A percentile compares a stretch with the other conserved stretches of the same genome.
Evolutionary conservation across 805 yeast genomes (phyloP).

Genomic region (Saturnispora gosingensis): DNA sequence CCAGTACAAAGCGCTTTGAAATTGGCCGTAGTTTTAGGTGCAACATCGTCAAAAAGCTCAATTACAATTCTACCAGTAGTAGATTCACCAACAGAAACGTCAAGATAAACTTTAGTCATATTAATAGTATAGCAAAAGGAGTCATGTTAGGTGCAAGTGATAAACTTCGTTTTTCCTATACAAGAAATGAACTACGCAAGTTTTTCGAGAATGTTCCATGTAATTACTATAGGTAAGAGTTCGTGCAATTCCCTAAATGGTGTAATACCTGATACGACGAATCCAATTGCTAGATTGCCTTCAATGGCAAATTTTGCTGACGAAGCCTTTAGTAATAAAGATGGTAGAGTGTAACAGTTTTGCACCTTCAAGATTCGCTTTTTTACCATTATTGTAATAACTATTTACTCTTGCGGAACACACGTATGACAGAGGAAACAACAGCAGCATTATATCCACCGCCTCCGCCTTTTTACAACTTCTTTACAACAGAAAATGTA

Average conservation of each 20-base stretch:
- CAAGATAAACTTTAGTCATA: conserved; percentile 58
- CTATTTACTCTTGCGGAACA: neutral
- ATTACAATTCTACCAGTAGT: conserved; percentile 70
- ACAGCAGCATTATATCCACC: conserved; percentile 82
- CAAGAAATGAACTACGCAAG: neutral
- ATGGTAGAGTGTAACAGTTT: neutral
- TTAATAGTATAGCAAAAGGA: neutral
- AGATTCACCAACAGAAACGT: conserved; percentile 63
- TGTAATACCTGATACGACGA: no score
- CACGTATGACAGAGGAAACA: conserved; percentile 12
- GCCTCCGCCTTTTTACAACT: conserved; percentile 77
- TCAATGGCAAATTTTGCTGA: neutral
- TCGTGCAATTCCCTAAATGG: no score
- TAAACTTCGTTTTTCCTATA: neutral
- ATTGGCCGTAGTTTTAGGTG: conserved; percentile 85
- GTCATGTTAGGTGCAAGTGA: neutral
- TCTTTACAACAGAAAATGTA: conserved; percentile 64
- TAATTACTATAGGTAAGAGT: neutral
- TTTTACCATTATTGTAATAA: neutral
- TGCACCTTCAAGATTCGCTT: neutral
- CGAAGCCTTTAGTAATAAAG: neutral
- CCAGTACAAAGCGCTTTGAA: conserved; percentile 87
- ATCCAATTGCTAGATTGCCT: neutral
- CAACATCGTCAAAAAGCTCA: conserved; percentile 50
- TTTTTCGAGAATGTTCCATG: neutral